phyloP scores from a whole-genome alignment of 495 filamentous ascomycete genomes.

The Penicillium alfredii region DNA sequence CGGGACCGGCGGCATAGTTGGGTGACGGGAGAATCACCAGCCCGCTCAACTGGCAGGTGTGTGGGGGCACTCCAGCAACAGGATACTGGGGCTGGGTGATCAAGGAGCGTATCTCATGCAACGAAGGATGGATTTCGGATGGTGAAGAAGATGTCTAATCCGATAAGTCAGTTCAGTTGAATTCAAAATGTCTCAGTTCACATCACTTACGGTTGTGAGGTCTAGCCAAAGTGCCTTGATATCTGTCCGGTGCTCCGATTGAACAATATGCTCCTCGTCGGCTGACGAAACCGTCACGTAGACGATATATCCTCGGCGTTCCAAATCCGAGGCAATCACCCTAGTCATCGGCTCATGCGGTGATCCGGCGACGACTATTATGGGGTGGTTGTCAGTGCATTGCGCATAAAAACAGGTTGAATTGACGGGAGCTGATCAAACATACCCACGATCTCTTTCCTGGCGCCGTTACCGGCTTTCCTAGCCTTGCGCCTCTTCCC shows the following conservation, averaged over 20 bases:
- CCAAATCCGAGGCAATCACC: conserved; percentile 76
- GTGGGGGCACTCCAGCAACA: conserved; percentile 62
- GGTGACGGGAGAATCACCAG: conserved; percentile 64
- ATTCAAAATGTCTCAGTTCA: not conserved
- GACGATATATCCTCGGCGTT: conserved; percentile 88
- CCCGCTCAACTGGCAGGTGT: conserved; percentile 68
- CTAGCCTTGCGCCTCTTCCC: conserved; percentile 67
- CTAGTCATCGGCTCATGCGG: conserved; percentile 73
- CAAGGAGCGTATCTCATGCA: conserved; percentile 51
- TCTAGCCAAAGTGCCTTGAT: conserved; percentile 79
- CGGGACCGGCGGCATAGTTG: conserved; percentile 63
- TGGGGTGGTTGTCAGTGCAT: conserved; percentile 10
- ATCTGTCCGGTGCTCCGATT: conserved; percentile 67
- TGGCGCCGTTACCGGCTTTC: conserved; percentile 73
- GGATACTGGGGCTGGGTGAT: conserved; percentile 67
- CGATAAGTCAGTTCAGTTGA: conserved; percentile 22
- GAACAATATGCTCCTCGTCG: conserved; percentile 77
- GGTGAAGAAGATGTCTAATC: conserved; percentile 46
- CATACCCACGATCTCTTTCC: conserved; percentile 75
- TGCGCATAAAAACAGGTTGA: not conserved
- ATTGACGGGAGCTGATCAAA: conserved; percentile 1
- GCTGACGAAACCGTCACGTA: conserved; percentile 73
- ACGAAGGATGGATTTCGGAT: conserved; percentile 44
- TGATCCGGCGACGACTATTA: conserved; percentile 71
- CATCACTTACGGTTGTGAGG: conserved; percentile 48